These are phyloP conservation scores for Fusarium sp. DNA, from an alignment of 2,329 filamentous ascomycete species.

Conservation along the genomic window DNA sequence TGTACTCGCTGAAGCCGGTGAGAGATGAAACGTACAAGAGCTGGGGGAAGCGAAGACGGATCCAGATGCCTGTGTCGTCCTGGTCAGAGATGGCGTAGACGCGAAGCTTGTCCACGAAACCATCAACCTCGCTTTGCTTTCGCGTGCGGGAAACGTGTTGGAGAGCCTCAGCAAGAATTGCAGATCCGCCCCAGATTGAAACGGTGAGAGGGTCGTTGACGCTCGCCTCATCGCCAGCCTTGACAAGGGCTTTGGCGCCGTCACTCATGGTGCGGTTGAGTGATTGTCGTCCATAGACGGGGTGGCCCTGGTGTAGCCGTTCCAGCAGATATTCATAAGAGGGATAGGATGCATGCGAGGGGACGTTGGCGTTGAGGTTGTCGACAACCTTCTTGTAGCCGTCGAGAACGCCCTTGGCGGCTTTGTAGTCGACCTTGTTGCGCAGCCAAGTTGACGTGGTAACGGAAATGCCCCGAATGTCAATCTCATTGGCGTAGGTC, in stretches of 20 bases:
- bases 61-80: constrained; percentile 66
- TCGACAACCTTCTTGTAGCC: constrained; percentile 45
- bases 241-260: constrained; percentile 56
- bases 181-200: constrained; percentile 64
- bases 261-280: constrained; percentile 39
- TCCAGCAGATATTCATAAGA: background rate
- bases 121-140: constrained; percentile 46
- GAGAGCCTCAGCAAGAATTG: constrained; percentile 62
- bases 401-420: constrained; percentile 45
- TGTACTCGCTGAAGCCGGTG: constrained; percentile 66
- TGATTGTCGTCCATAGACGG: constrained; percentile 40
- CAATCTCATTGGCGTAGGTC: constrained; percentile 58
- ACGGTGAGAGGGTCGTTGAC: constrained; percentile 58
- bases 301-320: constrained; percentile 2
- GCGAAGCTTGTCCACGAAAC: constrained; percentile 56
- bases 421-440: constrained; percentile 46
- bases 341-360: background rate
- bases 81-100: constrained; percentile 69
- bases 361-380: constrained; percentile 21
- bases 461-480: constrained; percentile 56
- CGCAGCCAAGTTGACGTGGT: constrained; percentile 58
- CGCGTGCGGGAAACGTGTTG: constrained; percentile 47
- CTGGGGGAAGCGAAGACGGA: constrained; percentile 63
- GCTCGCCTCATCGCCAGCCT: constrained; percentile 29
- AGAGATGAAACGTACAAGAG: constrained; percentile 65